These are phyloP conservation scores for Salix suchowensis DNA, from an alignment of 345 rosid genomes.

Conservation along the genomic window DNA sequence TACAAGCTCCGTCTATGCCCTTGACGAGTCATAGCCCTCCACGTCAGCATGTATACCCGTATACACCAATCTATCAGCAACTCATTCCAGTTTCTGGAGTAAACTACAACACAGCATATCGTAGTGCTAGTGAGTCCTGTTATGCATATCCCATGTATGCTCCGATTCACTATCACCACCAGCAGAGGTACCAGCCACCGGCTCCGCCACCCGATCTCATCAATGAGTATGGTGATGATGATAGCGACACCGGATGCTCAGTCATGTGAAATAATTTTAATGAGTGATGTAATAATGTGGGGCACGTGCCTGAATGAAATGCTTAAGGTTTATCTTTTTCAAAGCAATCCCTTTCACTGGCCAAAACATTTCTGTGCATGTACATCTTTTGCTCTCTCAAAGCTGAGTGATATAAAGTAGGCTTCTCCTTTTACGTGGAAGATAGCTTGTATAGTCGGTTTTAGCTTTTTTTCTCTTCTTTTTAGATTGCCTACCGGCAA, in stretches of 20 bases:
- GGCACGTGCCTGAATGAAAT: background rate
- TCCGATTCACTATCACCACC: constrained; percentile 12
- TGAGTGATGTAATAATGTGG: background rate
- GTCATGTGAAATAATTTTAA: constrained; percentile 32
- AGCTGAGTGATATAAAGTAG: constrained; percentile 2
- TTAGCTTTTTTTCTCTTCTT: background rate
- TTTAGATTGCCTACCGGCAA: background rate
- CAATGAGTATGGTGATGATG: constrained; percentile 9
- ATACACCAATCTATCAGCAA: constrained; percentile 23
- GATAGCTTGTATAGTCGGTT: constrained; percentile 7
- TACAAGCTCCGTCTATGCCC: constrained; percentile 11
- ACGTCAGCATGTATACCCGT: constrained; percentile 25
- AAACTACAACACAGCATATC: constrained; percentile 48
- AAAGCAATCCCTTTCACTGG: constrained; percentile 19
- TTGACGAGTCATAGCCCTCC: constrained; percentile 29
- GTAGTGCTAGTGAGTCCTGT: constrained; percentile 26
- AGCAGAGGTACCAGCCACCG: constrained; percentile 17
- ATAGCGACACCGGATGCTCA: constrained; percentile 35
- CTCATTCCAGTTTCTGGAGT: constrained; percentile 42
- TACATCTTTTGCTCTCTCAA: constrained; percentile 19
- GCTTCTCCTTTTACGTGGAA: constrained; percentile 16
- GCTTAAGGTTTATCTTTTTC: constrained; percentile 19
- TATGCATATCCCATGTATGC: constrained; percentile 27
- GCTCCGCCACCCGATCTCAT: constrained; percentile 33
- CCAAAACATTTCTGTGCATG: constrained; percentile 1